Conservation (phyloP, 805 yeast species). For the Dipodascus albidus region DNA sequence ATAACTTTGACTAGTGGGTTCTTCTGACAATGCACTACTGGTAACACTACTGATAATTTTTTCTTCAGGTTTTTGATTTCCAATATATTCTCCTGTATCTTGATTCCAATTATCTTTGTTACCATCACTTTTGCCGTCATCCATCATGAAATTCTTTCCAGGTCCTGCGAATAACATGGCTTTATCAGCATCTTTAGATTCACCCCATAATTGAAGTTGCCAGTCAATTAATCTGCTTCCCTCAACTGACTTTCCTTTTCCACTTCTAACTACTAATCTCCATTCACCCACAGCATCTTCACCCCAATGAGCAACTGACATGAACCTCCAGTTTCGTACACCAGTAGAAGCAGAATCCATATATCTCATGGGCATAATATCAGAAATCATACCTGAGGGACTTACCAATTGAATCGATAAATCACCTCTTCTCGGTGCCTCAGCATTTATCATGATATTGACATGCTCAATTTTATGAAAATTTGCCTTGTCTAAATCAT, state of each 20-base stretch:
- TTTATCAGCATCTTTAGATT: conserved; percentile 49
- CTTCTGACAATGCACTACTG: conserved; percentile 8
- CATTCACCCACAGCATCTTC: conserved; percentile 71
- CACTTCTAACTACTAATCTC: conserved; percentile 53
- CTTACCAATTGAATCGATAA: conserved; percentile 55
- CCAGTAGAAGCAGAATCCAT: conserved; percentile 49
- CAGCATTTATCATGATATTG: conserved; percentile 65
- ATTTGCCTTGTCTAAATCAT: conserved; percentile 43
- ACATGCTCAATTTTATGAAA: conserved; percentile 75
- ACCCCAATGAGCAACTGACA: conserved; percentile 99
- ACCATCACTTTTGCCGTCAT: conserved; percentile 15
- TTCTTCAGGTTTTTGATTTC: conserved; percentile 7
- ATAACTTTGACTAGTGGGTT: too few relatives aligned
- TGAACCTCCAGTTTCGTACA: conserved; percentile 76
- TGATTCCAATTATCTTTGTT: conserved; percentile 22
- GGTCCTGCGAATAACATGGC: conserved; percentile 42
- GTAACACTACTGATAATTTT: too few relatives aligned
- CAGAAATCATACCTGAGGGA: conserved; percentile 65
- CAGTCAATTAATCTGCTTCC: conserved; percentile 41
- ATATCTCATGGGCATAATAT: conserved; percentile 57
- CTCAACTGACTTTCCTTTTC: conserved; percentile 21
- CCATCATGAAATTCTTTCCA: conserved; percentile 30
- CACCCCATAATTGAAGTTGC: conserved; percentile 79
- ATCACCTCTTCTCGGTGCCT: conserved; percentile 55
- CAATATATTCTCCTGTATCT: conserved; percentile 4